Evolutionary conservation across 768 basidiomycete species (phyloP).

Genomic region (Boletales sp.): DNA sequence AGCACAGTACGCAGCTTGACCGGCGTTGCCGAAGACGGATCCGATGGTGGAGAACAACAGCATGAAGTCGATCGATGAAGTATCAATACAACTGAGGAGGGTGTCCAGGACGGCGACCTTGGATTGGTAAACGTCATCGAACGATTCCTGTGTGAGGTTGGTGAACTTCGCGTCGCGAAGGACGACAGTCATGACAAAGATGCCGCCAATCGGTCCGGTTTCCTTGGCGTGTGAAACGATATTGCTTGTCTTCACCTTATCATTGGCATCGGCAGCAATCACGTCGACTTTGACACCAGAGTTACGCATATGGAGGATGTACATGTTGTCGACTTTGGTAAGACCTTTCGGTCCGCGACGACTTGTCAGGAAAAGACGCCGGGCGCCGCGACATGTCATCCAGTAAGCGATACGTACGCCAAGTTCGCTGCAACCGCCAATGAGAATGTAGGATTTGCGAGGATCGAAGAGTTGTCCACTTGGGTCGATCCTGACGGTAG

Average conservation of each 20-base stretch:
- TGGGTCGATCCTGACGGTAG: constrained; percentile 20
- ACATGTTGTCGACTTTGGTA: constrained; percentile 23
- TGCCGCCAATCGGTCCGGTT: constrained; percentile 28
- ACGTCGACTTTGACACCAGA: constrained; percentile 24
- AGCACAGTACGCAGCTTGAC: constrained; percentile 22
- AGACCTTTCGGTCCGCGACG: constrained; percentile 19
- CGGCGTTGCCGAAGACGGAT: constrained; percentile 30
- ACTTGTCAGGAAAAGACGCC: constrained; percentile 30
- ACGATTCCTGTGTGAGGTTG: constrained; percentile 31
- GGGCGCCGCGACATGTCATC: constrained; percentile 33
- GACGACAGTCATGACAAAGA: constrained; percentile 34
- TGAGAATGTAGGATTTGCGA: constrained; percentile 20
- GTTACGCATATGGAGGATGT: constrained; percentile 24
- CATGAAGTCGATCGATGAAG: constrained; percentile 27
- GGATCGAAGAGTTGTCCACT: constrained; percentile 29
- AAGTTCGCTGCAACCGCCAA: constrained; percentile 21
- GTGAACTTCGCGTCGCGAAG: constrained; percentile 33
- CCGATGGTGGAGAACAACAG: constrained; percentile 33
- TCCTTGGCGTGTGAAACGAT: constrained; percentile 22
- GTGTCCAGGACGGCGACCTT: constrained; percentile 20
- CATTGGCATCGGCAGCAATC: constrained; percentile 25
- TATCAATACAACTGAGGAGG: constrained; percentile 13
- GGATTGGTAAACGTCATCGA: constrained; percentile 23
- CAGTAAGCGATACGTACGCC: constrained; percentile 29
- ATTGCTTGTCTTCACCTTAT: constrained; percentile 19